Conservation (phyloP, 768 basidiomycete genomes). For the Filobasidium floriforme region DNA sequence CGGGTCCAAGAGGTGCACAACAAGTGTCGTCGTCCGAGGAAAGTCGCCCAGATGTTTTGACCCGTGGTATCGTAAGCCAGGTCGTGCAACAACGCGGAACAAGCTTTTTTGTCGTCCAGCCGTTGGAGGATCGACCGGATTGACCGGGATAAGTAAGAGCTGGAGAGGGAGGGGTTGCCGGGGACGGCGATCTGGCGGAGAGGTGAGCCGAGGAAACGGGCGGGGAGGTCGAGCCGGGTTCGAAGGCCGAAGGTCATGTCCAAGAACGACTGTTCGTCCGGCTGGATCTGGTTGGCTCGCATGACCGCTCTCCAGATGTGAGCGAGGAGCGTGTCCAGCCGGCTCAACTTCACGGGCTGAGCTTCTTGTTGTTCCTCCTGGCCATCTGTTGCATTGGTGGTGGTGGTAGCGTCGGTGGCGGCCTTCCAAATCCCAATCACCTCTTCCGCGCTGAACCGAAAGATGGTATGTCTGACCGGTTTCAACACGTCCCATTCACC, state of each 20-base stretch:
- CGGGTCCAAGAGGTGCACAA: conserved; percentile 10
- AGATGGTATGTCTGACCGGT: conserved; percentile 16
- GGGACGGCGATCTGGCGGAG: conserved; percentile 5
- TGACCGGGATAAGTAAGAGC: not conserved
- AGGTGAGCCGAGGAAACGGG: conserved; percentile 12
- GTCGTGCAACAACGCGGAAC: conserved; percentile 10
- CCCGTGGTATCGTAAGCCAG: conserved; percentile 12
- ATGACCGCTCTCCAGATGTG: conserved; percentile 18
- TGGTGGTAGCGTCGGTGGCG: too few species aligned
- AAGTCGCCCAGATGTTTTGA: conserved; percentile 16
- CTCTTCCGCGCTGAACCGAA: conserved; percentile 14
- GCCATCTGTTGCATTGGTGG: too few species aligned
- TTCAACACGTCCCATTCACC: conserved; percentile 14
- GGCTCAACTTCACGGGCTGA: conserved; percentile 10
- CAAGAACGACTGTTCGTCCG: conserved; percentile 7
- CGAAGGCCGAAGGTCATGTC: conserved; percentile 15
- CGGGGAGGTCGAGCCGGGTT: conserved; percentile 7
- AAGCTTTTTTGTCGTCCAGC: not conserved
- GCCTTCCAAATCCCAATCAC: conserved; percentile 9
- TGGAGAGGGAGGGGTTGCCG: not conserved
- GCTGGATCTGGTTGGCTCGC: conserved; percentile 1
- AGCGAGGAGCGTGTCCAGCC: conserved; percentile 15
- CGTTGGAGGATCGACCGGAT: not conserved
- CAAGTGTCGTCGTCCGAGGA: conserved; percentile 13
- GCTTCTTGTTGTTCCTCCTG: not conserved